phyloP scores from a whole-genome alignment of 2,329 filamentous ascomycete genomes.

The Trichoderma sp. region DNA sequence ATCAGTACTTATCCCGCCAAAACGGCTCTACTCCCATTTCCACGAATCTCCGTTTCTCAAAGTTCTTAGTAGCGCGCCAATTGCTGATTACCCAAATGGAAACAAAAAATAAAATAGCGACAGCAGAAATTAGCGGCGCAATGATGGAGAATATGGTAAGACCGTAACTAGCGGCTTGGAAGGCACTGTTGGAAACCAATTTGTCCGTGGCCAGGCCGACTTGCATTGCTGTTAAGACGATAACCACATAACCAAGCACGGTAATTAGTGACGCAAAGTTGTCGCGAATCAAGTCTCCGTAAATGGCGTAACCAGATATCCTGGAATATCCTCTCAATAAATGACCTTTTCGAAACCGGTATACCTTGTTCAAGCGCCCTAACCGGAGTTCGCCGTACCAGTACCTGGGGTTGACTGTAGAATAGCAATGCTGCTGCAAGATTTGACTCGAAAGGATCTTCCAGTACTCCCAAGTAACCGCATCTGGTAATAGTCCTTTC shows the following conservation, averaged over 20 bases:
- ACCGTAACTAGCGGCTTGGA: constrained; percentile 47
- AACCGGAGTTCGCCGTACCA: constrained; percentile 44
- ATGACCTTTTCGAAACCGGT: constrained; percentile 30
- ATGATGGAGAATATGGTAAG: constrained; percentile 52
- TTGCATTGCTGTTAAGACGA: constrained; percentile 53
- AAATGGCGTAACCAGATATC: constrained; percentile 32
- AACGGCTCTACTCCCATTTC: neutral
- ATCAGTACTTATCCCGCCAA: neutral
- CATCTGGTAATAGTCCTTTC: constrained; percentile 36
- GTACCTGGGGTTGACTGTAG: constrained; percentile 38
- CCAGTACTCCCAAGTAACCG: constrained; percentile 38
- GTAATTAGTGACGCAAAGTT: constrained; percentile 46
- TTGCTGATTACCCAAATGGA: neutral
- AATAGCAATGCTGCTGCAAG: constrained; percentile 27
- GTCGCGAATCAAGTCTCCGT: constrained; percentile 43
- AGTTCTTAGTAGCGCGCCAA: neutral
- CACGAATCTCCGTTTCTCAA: neutral
- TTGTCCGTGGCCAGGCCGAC: constrained; percentile 43
- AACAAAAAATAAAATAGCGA: neutral
- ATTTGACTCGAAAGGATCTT: constrained; percentile 32
- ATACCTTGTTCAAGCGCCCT: constrained; percentile 44
- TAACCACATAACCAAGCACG: constrained; percentile 44
- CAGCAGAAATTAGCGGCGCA: constrained; percentile 35
- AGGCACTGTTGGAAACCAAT: constrained; percentile 37
- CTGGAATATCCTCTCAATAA: constrained; percentile 28